Evolutionary conservation across 2,329 filamentous ascomycete species (phyloP), one percentile per base, ranked within the genome.

Genomic region (Fusarium sp.): DNA sequence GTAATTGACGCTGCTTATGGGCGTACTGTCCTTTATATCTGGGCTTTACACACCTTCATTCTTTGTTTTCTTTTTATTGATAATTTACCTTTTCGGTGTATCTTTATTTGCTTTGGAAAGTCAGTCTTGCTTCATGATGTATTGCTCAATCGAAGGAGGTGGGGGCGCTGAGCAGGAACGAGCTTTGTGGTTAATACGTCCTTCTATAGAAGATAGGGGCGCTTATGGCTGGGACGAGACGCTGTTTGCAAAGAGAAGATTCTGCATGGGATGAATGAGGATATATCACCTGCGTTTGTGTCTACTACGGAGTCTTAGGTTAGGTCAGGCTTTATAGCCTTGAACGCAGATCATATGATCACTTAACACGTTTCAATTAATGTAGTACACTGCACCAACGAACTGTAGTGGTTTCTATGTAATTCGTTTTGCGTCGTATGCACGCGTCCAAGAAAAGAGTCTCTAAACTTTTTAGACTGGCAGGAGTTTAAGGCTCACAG

Each of bases 1-100:
- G 79, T 83, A 81, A 82, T 83, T 77, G 77, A 74, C 72, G 58
- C 63, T 54, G 68, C 65, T 69, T 74, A 70, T 69, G 69, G 66
- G 66, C 69, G 69, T 69, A 42, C 66, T 71, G 65, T 74, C 66
- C 64, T 75, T 73, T 74, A 61, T 71, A 56, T 59, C 66, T 67
- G 67, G 64, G 59, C 62, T 72, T 68, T 73, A 68, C 70, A 72
- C 57, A 74, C 61, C 63, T 73, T 65, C 72, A 69, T 71, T 72
- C 69, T 74, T 74, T 74, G 66, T 74, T 77, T 74, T 64, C 55
- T 70, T 73, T 72, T 72, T 73, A 61, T 78, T 76, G 74, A 76
- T 78, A 76, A 77, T 76, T 73, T 72, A 60, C 66, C 57, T 64
- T 59, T 78, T 78, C 74, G 61, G 69, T 78, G 75, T 77, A 78